Evolutionary conservation across 495 filamentous ascomycete species (phyloP).

Genomic region (Daldinia bambusicola): DNA sequence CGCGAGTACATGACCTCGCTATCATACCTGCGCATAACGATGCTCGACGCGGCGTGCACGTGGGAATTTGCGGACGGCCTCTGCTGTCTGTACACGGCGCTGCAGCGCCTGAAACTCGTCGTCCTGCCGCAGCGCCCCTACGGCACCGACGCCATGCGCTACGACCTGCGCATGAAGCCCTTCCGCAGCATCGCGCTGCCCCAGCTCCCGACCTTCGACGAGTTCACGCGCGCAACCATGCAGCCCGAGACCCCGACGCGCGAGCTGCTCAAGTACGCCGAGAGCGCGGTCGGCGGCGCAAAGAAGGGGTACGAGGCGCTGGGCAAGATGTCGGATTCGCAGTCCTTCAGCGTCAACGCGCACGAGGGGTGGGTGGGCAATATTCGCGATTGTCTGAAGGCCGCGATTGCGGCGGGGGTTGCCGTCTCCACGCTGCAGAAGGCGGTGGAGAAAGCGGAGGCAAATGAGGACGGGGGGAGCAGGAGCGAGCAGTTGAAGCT

Average conservation of each 20-base stretch:
- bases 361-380: constrained; percentile 69
- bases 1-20: constrained; percentile 65
- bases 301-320: constrained; percentile 73
- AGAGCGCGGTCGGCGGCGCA: constrained; percentile 66
- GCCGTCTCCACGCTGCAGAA: constrained; percentile 68
- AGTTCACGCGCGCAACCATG: constrained; percentile 59
- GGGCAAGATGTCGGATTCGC: constrained; percentile 56
- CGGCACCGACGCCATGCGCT: constrained; percentile 73
- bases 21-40: constrained; percentile 67
- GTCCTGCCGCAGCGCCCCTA: constrained; percentile 71
- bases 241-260: constrained; percentile 51
- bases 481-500: constrained; percentile 31
- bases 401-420: constrained; percentile 74
- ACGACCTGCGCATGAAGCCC: constrained; percentile 91
- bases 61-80: constrained; percentile 78
- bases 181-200: constrained; percentile 77
- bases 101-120: constrained; percentile 70
- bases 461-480: constrained; percentile 26
- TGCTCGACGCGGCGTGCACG: constrained; percentile 74
- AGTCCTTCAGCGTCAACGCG: constrained; percentile 59
- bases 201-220: constrained; percentile 72
- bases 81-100: constrained; percentile 70
- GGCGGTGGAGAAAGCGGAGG: constrained; percentile 42
- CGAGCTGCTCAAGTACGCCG: constrained; percentile 68
- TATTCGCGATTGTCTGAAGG: constrained; percentile 67